Conservation (phyloP, 768 basidiomycete genomes). For the Boletus reticuloceps region DNA sequence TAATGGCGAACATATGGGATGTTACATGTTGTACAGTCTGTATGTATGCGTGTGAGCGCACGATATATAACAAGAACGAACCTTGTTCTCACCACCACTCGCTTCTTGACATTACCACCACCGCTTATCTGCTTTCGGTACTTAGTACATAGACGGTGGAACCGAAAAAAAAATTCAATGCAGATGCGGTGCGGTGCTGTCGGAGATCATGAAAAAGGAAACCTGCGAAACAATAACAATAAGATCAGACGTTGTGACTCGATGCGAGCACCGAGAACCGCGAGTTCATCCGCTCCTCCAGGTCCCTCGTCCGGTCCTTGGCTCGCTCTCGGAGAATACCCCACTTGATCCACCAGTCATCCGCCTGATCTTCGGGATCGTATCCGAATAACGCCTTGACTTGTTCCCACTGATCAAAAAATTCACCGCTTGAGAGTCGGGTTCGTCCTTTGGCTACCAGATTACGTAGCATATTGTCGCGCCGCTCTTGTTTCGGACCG, state of each 20-base stretch:
- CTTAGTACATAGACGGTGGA: too few relatives aligned
- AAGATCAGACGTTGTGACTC: background rate
- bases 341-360: constrained; percentile 67
- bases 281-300: constrained; percentile 16
- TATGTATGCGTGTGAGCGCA: background rate
- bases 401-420: constrained; percentile 45
- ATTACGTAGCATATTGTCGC: constrained; percentile 42
- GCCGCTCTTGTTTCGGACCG: constrained; percentile 42
- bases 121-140: too few relatives aligned
- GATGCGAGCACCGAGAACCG: background rate
- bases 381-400: constrained; percentile 49
- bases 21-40: background rate
- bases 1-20: too few relatives aligned
- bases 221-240: background rate
- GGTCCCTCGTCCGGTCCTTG: constrained; percentile 18
- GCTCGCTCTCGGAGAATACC: constrained; percentile 43
- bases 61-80: background rate
- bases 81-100: too few relatives aligned
- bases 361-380: constrained; percentile 54
- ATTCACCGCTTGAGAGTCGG: constrained; percentile 31
- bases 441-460: constrained; percentile 47
- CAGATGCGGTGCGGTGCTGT: background rate
- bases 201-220: background rate
- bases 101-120: too few relatives aligned
- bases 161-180: background rate